Percentiles rank a stretch among this genome's conserved stretches.
Evolutionary conservation across 148 eudicot genomes (phyloP).

Genomic region (Camellia sinensis): DNA sequence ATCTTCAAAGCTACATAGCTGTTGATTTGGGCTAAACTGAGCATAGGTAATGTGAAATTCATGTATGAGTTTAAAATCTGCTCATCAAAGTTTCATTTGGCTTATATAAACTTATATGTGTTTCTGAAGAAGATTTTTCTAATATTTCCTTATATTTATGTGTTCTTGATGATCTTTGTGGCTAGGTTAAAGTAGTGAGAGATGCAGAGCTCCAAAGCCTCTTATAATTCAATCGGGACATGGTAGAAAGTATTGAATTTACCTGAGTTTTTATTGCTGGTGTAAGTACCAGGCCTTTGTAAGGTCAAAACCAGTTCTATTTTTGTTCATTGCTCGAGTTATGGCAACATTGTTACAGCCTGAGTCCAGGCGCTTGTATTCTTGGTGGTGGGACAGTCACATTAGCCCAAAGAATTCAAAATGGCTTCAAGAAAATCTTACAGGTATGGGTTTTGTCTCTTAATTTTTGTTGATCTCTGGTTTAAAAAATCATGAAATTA

Average conservation of each 20-base stretch:
- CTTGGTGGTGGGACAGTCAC: slow-evolving; percentile 82
- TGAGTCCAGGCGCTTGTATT: slow-evolving; percentile 56
- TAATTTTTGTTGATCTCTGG: no score
- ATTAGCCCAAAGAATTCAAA: slow-evolving; percentile 56
- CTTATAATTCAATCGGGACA: background rate
- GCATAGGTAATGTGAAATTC: background rate
- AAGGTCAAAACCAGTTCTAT: slow-evolving; percentile 36
- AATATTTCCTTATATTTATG: background rate
- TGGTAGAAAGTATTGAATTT: slow-evolving; percentile 2
- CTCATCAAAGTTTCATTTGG: slow-evolving; percentile 2
- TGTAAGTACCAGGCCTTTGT: slow-evolving; percentile 29
- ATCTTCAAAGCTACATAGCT: background rate
- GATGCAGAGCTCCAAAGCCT: slow-evolving; percentile 13
- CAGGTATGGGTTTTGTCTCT: slow-evolving; percentile 28
- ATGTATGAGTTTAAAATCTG: background rate
- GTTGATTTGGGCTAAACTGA: background rate
- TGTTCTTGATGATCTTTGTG: slow-evolving; percentile 4
- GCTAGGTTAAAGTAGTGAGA: slow-evolving; percentile 1
- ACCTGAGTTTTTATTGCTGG: slow-evolving; percentile 30
- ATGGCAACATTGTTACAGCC: slow-evolving; percentile 49
- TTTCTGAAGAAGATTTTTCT: background rate
- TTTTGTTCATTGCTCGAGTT: slow-evolving; percentile 34
- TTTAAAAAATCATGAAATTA: background rate
- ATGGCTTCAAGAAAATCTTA: slow-evolving; percentile 71
- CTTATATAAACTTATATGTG: background rate